These are phyloP conservation scores for Phytophthora cactorum DNA, from an alignment of 352 stramenopile species.

Conservation along the genomic window DNA sequence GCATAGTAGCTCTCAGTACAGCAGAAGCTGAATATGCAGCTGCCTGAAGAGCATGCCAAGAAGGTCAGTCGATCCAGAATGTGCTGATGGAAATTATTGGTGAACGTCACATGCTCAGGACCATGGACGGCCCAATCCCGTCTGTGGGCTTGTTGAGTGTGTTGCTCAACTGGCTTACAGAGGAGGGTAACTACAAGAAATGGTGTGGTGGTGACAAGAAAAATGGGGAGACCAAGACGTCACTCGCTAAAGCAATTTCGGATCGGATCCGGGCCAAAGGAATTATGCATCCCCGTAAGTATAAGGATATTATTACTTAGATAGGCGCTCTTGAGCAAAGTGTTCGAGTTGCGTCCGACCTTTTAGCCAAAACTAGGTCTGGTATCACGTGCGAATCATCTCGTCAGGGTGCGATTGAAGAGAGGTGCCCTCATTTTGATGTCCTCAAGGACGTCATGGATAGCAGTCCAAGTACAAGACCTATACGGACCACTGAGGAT, in stretches of 20 bases:
- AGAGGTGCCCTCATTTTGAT: no score
- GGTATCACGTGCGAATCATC: neutral
- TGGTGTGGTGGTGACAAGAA: neutral
- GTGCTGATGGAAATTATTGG: no score
- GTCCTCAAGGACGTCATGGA: no score
- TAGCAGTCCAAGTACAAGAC: no score
- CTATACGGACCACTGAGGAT: no score
- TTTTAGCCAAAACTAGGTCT: neutral
- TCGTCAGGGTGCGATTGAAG: neutral
- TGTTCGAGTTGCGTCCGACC: neutral
- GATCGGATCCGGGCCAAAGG: neutral
- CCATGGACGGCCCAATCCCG: no score
- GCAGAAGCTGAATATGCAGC: no score
- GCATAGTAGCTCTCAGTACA: no score
- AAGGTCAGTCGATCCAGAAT: no score
- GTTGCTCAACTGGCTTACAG: slow-evolving; percentile 11
- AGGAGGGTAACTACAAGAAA: slow-evolving; percentile 2
- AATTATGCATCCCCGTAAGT: neutral
- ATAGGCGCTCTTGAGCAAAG: neutral
- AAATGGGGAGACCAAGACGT: neutral
- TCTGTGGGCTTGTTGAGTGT: slow-evolving; percentile 5
- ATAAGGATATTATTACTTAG: neutral
- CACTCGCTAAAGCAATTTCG: neutral
- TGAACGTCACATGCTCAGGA: no score
- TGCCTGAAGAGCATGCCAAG: no score